Base-by-base conservation (phyloP, 768 basidiomycete species). In the Podaxis carcinomalis region DNA sequence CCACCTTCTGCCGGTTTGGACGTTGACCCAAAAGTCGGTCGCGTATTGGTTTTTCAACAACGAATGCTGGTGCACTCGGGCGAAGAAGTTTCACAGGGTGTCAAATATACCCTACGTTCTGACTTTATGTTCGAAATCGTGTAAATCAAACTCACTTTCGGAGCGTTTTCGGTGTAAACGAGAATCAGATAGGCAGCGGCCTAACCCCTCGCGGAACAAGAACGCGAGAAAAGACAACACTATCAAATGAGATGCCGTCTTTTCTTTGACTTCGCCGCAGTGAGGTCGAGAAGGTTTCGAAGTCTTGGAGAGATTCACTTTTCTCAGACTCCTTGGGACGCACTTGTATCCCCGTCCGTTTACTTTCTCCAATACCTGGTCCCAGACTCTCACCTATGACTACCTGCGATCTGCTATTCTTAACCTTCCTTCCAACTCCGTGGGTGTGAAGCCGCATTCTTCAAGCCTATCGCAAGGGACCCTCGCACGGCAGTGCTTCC, bases 81-180 rank as follows among this genome's bases (percentile, higher is more conserved):
- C 40, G 72, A 78, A 66, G 73, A 76, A 63, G 74, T 78, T 5
- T 56, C 63, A 11, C 57, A 62, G 16, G 74, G 72, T 14, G 63
- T 71, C 36, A 75, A 79, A 58, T 76, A 74, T 61, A 74, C 75
- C 1, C 72, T 78, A 70, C 65, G 76, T 9, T 32, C 32, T 32
- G 32, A 42, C 40, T 42, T 44, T 6, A 44, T 44, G 42, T 19
- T 40, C 39, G 13, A n/a, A 40, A 40, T 13, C 16, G 11, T 40
- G 39, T 19, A 44, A 19, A 21, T 6, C 0, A 4, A 40, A 40
- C 2, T n/a, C 39, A 14, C 16, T 16, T 40, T 40, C 39, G 14
- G 32, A 40, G 11, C 39, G 3, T 16, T 13, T 40, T 40, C 42
- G 42, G 32, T 32, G 32, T 3, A 32, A 32, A 44, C 16, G 42